phyloP scores from a whole-genome alignment of 2,329 filamentous ascomycete species.

The Fusarium verticillioides region DNA sequence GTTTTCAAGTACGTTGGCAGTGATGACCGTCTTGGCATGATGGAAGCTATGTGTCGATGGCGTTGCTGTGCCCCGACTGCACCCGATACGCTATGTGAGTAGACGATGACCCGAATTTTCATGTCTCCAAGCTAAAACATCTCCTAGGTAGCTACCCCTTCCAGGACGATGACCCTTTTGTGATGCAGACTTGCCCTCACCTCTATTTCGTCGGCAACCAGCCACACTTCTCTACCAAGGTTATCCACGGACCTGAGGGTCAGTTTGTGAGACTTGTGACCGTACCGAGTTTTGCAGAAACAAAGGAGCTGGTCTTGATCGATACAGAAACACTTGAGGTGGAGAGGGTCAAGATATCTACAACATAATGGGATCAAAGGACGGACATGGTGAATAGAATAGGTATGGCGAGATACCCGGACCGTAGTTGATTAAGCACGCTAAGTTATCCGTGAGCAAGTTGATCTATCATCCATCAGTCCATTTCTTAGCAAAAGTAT shows the following conservation, averaged over 20 bases:
- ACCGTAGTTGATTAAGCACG: slow-evolving; percentile 1
- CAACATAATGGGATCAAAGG: slow-evolving; percentile 18
- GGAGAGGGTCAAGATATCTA: slow-evolving; percentile 72
- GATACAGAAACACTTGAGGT: slow-evolving; percentile 88
- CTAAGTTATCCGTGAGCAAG: slow-evolving; percentile 8
- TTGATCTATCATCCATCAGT: neutral
- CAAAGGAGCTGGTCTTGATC: slow-evolving; percentile 82
- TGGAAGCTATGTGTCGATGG: slow-evolving; percentile 96
- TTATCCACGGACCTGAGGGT: slow-evolving; percentile 73
- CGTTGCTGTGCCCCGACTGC: slow-evolving; percentile 91
- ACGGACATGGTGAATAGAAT: slow-evolving; percentile 10
- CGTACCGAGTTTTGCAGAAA: slow-evolving; percentile 83
- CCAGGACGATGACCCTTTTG: slow-evolving; percentile 91
- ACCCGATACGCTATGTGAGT: slow-evolving; percentile 91
- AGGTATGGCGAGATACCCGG: slow-evolving; percentile 32
- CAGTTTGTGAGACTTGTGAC: slow-evolving; percentile 82
- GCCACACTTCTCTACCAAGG: slow-evolving; percentile 77
- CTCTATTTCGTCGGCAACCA: slow-evolving; percentile 92
- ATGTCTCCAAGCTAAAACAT: slow-evolving; percentile 24
- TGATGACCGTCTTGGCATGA: slow-evolving; percentile 83
- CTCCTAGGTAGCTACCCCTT: slow-evolving; percentile 89
- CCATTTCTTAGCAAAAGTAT: neutral
- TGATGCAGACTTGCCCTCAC: slow-evolving; percentile 86
- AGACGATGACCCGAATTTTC: too few relatives aligned
- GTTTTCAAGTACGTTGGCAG: slow-evolving; percentile 89